These are phyloP conservation scores for Camellia granthamiana DNA, from an alignment of 148 eudicot genomes.

Conservation along the genomic window DNA sequence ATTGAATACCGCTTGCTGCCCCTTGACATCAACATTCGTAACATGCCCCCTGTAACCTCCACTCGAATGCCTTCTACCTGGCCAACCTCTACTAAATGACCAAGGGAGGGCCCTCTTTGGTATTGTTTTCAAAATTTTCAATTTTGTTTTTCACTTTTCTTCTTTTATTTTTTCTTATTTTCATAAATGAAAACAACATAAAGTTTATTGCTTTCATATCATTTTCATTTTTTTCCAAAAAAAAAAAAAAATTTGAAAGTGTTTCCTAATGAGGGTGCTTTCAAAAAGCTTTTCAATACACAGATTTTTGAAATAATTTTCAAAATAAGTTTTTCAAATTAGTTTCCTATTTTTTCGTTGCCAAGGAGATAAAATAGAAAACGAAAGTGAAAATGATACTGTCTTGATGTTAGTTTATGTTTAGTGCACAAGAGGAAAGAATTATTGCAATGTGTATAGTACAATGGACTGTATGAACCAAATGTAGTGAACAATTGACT, in stretches of 20 bases:
- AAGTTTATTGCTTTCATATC: too few species aligned
- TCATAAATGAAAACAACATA: too few species aligned
- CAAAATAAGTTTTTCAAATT: too few species aligned
- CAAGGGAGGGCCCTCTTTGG: not conserved
- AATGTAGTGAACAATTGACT: not conserved
- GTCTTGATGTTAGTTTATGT: not conserved
- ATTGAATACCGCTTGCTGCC: slow-evolving; percentile 58
- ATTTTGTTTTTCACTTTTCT: not conserved
- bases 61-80: slow-evolving; percentile 28
- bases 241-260: too few species aligned
- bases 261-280: too few species aligned
- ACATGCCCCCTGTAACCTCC: slow-evolving; percentile 34
- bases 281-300: too few species aligned
- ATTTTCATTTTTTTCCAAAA: too few species aligned
- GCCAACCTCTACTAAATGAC: slow-evolving; percentile 12
- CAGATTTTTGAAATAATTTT: too few species aligned
- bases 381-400: too few species aligned
- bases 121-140: not conserved
- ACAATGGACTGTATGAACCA: not conserved
- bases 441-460: not conserved
- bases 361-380: too few species aligned
- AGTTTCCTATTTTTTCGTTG: too few species aligned
- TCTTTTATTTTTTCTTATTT: too few species aligned
- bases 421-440: not conserved
- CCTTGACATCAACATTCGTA: slow-evolving; percentile 36